Evolutionary conservation across 78 protist genomes (phyloP), one percentile per base, ranked within the genome.

Genomic region (Dictyostelium purpureum): DNA sequence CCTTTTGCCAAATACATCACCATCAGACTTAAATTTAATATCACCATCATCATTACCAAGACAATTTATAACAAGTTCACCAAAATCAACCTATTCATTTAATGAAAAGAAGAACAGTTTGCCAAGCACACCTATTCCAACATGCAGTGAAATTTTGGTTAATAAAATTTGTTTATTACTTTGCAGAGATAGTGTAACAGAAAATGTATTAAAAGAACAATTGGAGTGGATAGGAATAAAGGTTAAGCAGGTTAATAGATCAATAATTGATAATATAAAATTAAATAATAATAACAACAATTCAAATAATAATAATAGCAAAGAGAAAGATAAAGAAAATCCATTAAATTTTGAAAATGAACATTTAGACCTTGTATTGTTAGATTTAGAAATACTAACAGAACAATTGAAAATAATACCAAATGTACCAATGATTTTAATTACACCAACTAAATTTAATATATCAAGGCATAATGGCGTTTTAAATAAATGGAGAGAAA

Each of bases 361-460:
- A n/a, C 33, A 63, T 63, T 63, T 82, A 16, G 79, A 82, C 19
- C 7, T 82, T 24, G 79, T 82, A 11, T 42, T 82, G 19, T 52
- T 67, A 4, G 90, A 82, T 56, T 42, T 63, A 2, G 90, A 82
- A 42, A 82, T 82, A 4, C 54, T 82, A 26, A n/a, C 56, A 14
- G 80, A 67, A 24, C 33, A 26, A 6, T 35, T 57, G 12, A 42
- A 37, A 28, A 43, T 65, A 0, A 63, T 69, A 49, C 35, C 69
- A 33, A 67, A 67, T 47, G 80, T 75, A 4, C 77, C 90, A 4
- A 37, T 52, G 6, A 59, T 82, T 24, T 69, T 82, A 11, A 51
- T 82, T 6, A 75, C 90, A 38, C 90, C 90, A 24, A 82, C 90
- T 6, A 82, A 82, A 43, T 82, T 82, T 66, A 82, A 82, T 31